These are phyloP conservation scores for Fusarium acutatum DNA, from an alignment of 2,329 filamentous ascomycete species.

Conservation along the genomic window DNA sequence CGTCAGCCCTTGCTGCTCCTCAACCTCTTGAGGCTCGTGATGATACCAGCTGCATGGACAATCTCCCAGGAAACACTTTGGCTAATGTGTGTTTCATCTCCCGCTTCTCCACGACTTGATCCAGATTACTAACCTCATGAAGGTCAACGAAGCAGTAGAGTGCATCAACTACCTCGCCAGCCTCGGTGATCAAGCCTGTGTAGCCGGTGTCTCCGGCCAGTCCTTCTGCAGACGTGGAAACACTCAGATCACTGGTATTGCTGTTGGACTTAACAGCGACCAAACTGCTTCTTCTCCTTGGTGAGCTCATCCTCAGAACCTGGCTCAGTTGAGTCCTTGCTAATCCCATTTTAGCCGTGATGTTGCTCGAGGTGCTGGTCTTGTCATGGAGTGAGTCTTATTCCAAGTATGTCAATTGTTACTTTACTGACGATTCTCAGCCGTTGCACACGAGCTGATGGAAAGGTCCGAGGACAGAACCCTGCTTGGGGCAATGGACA, in stretches of 20 bases:
- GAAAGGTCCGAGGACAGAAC: slow-evolving; percentile 14
- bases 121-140: not conserved
- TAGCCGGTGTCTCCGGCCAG: not conserved
- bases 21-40: not conserved
- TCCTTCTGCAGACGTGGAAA: slow-evolving; percentile 19
- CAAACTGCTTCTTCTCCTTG: slow-evolving; percentile 3
- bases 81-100: not conserved
- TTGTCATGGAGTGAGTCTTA: slow-evolving; percentile 4
- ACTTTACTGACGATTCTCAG: not conserved
- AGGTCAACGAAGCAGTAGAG: slow-evolving; percentile 12
- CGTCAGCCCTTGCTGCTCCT: not conserved
- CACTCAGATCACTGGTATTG: slow-evolving; percentile 11
- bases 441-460: not conserved
- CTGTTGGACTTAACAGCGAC: not conserved
- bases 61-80: not conserved
- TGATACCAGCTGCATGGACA: slow-evolving; percentile 1
- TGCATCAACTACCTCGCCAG: slow-evolving; percentile 24
- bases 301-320: not conserved
- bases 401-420: fast-evolving
- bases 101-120: fast-evolving
- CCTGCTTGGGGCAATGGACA: slow-evolving; percentile 16
- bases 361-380: slow-evolving; percentile 11
- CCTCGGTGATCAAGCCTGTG: slow-evolving; percentile 1
- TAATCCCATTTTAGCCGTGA: not conserved
- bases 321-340: fast-evolving